A percentile compares a stretch with the other conserved stretches of the same genome.
These are phyloP conservation scores for Xylariales sp. DNA, from an alignment of 2,329 filamentous ascomycete genomes.

Conservation along the genomic window DNA sequence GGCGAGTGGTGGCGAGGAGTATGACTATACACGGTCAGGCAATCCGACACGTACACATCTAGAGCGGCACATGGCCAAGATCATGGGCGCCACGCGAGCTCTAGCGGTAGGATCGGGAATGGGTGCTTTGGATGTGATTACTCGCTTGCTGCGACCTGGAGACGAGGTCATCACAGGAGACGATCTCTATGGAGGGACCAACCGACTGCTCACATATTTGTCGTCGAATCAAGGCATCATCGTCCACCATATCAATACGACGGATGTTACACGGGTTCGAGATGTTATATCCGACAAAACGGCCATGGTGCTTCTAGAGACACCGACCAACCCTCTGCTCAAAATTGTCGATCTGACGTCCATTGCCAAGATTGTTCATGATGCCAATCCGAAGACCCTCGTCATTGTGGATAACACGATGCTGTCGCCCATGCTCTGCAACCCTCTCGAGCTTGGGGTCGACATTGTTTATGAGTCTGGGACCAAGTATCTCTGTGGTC, in stretches of 20 bases:
- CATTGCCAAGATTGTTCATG: conserved; percentile 73
- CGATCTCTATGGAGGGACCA: conserved; percentile 92
- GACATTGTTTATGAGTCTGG: conserved; percentile 97
- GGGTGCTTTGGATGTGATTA: conserved; percentile 96
- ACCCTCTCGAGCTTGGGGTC: conserved; percentile 88
- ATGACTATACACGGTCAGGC: conserved; percentile 96
- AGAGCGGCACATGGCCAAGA: conserved; percentile 95
- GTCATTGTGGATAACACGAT: conserved; percentile 98
- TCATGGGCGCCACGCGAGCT: conserved; percentile 91
- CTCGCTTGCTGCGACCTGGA: conserved; percentile 80
- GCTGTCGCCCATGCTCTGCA: conserved; percentile 91
- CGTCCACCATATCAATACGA: conserved; percentile 96
- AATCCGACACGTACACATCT: conserved; percentile 96
- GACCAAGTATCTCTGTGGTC: conserved; percentile 95
- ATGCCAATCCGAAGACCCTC: conserved; percentile 70
- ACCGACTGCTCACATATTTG: conserved; percentile 88
- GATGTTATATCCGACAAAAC: conserved; percentile 73
- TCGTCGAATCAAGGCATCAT: conserved; percentile 84
- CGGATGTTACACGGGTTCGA: conserved; percentile 65
- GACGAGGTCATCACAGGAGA: conserved; percentile 97
- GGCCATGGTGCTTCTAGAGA: conserved; percentile 92
- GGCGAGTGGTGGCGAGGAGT: conserved; percentile 76
- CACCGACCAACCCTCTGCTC: conserved; percentile 95
- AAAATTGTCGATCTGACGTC: conserved; percentile 90
- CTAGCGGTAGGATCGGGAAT: conserved; percentile 95